phyloP scores from a whole-genome alignment of 441 rosid genomes.

The Erodium trifolium region DNA sequence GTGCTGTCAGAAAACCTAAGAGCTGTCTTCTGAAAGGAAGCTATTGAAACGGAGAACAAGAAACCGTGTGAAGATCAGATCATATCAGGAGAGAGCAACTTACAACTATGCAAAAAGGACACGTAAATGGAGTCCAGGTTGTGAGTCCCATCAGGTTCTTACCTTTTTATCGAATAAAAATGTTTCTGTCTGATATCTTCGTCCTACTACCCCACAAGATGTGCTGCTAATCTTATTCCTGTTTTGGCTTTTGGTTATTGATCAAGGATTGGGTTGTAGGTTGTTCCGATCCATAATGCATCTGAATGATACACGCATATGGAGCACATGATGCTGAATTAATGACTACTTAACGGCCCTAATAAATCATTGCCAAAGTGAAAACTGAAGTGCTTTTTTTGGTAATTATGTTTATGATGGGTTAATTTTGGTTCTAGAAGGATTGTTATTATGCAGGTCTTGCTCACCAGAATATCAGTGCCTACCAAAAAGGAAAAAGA shows the following conservation, averaged over 20 bases:
- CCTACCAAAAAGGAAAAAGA: background rate
- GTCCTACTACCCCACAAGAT: background rate
- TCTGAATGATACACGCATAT: background rate
- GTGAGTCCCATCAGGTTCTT: background rate
- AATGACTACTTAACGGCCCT: background rate
- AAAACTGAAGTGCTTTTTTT: slow-evolving; percentile 1
- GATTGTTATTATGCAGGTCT: background rate
- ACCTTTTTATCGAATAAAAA: background rate
- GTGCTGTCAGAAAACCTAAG: background rate
- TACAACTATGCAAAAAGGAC: background rate
- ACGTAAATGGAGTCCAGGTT: slow-evolving; percentile 1
- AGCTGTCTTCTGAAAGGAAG: background rate
- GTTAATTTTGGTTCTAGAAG: background rate
- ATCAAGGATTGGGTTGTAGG: background rate
- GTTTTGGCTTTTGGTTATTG: background rate
- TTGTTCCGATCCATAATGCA: background rate
- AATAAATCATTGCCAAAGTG: background rate
- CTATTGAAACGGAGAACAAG: background rate
- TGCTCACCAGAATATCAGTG: background rate
- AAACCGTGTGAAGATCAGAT: background rate
- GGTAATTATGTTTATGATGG: background rate
- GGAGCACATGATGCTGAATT: slow-evolving; percentile 1
- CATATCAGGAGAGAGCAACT: background rate
- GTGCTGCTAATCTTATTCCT: background rate
- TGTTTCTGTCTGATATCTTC: background rate